These are phyloP conservation scores for Penicillium sp. DNA, from an alignment of 2,329 filamentous ascomycete species.

Conservation along the genomic window DNA sequence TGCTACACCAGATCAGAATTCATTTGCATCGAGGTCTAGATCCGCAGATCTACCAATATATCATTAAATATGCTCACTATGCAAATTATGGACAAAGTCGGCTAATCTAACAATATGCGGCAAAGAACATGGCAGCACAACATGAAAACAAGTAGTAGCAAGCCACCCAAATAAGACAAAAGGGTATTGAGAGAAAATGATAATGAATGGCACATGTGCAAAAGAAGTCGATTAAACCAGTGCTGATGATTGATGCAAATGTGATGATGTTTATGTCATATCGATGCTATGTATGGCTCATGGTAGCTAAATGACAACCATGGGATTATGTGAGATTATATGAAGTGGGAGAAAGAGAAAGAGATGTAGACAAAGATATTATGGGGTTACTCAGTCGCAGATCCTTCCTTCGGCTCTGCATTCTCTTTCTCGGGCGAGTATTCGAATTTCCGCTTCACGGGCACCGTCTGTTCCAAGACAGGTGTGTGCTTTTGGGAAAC, in stretches of 20 bases:
- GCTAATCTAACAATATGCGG: slow-evolving; percentile 6
- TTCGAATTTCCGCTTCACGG: slow-evolving; percentile 24
- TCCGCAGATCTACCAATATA: background rate
- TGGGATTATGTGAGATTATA: background rate
- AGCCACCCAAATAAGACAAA: slow-evolving; percentile 12
- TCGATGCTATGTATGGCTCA: background rate
- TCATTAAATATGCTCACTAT: slow-evolving; percentile 12
- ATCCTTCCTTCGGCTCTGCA: slow-evolving; percentile 24
- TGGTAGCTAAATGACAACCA: background rate
- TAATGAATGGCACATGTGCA: background rate
- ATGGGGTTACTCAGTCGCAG: slow-evolving; percentile 18
- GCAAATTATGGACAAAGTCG: slow-evolving; percentile 15
- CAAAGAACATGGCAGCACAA: background rate
- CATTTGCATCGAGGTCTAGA: background rate
- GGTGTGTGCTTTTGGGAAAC: slow-evolving; percentile 17
- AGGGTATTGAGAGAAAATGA: slow-evolving; percentile 20
- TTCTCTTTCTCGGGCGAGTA: slow-evolving; percentile 28
- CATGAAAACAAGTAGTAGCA: background rate
- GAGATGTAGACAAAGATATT: background rate
- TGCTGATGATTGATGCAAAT: slow-evolving; percentile 13
- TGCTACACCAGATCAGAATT: too few relatives aligned
- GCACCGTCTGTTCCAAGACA: slow-evolving; percentile 16
- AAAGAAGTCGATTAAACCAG: slow-evolving; percentile 20
- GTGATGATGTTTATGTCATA: background rate
- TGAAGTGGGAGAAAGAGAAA: background rate